A percentile compares a stretch with the other conserved stretches of the same genome.
These are phyloP conservation scores for Xerocomus brunneocitrinus DNA, from an alignment of 768 basidiomycete genomes.

Conservation along the genomic window DNA sequence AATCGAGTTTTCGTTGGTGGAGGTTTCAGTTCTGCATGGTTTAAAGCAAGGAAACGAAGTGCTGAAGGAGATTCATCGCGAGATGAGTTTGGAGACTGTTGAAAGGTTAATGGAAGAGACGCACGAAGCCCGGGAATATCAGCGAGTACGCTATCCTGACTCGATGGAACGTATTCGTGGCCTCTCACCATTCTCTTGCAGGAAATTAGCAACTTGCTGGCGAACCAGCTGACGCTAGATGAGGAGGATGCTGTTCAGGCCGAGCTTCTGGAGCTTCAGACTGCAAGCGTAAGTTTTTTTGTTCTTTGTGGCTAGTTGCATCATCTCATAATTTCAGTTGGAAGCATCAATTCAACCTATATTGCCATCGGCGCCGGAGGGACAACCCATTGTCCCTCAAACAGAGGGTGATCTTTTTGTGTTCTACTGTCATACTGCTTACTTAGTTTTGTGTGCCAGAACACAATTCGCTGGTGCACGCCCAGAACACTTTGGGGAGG, in stretches of 20 bases:
- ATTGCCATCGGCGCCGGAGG: conserved; percentile 54
- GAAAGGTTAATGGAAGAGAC: conserved; percentile 93
- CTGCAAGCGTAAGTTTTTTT: conserved; percentile 47
- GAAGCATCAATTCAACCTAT: conserved; percentile 29
- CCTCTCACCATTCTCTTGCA: conserved; percentile 30
- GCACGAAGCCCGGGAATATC: conserved; percentile 87
- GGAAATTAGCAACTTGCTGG: conserved; percentile 90
- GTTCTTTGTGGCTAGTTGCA: background rate
- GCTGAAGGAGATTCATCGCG: conserved; percentile 88
- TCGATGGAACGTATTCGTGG: background rate
- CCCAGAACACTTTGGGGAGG: conserved; percentile 2
- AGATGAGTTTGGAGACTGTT: conserved; percentile 89
- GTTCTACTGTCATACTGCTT: background rate
- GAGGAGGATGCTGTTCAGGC: conserved; percentile 93
- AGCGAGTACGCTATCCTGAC: conserved; percentile 51
- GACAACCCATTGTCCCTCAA: conserved; percentile 34
- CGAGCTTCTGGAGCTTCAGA: conserved; percentile 71
- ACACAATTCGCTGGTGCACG: background rate
- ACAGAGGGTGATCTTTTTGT: conserved; percentile 29
- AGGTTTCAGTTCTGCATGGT: conserved; percentile 89
- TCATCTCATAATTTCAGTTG: conserved; percentile 23
- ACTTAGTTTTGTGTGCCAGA: conserved; percentile 9
- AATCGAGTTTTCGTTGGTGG: conserved; percentile 94
- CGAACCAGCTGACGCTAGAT: conserved; percentile 74
- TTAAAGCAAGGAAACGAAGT: conserved; percentile 92